Evolutionary conservation across 1,284 basidiomycete species (phyloP).

Genomic region (Uromyces viciae-fabae): DNA sequence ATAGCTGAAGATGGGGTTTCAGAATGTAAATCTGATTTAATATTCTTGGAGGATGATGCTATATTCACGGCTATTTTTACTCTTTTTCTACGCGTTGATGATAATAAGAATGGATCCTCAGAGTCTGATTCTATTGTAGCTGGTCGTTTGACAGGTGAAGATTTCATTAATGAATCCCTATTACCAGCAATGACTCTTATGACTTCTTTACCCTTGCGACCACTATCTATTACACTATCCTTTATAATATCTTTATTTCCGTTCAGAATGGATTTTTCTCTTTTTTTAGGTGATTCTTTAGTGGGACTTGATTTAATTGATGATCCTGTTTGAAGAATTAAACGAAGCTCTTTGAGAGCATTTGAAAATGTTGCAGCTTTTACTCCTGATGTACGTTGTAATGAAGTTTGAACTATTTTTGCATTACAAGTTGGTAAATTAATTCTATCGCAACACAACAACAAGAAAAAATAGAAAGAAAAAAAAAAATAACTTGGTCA

Average conservation of each 20-base stretch:
- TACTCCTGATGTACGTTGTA: constrained; percentile 41
- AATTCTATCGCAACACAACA: too few relatives aligned
- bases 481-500: not conserved
- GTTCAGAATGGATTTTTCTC: not conserved
- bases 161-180: not conserved
- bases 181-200: too few relatives aligned
- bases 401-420: constrained; percentile 14
- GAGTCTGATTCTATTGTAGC: not conserved
- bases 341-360: not conserved
- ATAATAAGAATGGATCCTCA: too few relatives aligned
- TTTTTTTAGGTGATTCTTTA: not conserved
- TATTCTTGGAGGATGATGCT: too few relatives aligned
- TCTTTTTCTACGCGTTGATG: too few relatives aligned
- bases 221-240: not conserved
- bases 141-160: not conserved
- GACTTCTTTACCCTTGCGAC: not conserved
- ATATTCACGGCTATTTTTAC: too few relatives aligned
- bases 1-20: too few relatives aligned
- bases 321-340: not conserved
- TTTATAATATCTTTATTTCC: not conserved
- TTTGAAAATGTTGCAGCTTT: not conserved
- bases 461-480: not conserved
- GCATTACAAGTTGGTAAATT: too few relatives aligned
- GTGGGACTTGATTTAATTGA: not conserved
- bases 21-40: too few relatives aligned